Conservation (phyloP, 805 yeast genomes). For the Pichia manshurica region DNA sequence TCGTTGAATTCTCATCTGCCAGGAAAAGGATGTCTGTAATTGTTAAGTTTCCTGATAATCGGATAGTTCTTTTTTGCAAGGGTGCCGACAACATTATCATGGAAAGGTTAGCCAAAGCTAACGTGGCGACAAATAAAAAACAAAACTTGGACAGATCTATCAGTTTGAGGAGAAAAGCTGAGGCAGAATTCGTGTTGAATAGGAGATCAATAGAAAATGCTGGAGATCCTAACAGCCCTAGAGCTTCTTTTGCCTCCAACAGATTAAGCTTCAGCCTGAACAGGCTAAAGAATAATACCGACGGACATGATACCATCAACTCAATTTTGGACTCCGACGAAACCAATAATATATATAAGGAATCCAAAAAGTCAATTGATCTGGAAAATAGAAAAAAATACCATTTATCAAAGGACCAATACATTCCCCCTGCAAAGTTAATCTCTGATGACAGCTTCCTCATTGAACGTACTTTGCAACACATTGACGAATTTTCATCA, state of each 20-base stretch:
- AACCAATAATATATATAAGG: conserved; percentile 47
- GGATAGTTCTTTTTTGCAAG: conserved; percentile 76
- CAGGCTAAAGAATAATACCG: conserved; percentile 5
- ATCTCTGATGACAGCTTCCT: conserved; percentile 69
- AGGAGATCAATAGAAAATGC: conserved; percentile 39
- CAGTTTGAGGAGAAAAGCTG: conserved; percentile 60
- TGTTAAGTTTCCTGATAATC: conserved; percentile 67
- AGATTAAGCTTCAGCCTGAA: conserved; percentile 26
- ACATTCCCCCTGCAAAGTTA: conserved; percentile 49
- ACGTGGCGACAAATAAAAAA: conserved; percentile 57
- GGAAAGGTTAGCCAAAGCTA: conserved; percentile 58
- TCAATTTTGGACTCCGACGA: conserved; percentile 29
- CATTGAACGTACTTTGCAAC: conserved; percentile 78
- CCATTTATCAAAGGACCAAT: conserved; percentile 29
- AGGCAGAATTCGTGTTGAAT: conserved; percentile 69
- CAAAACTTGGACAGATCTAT: conserved; percentile 55
- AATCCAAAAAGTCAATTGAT: conserved; percentile 55
- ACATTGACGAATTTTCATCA: conserved; percentile 88
- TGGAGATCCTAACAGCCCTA: conserved; percentile 3
- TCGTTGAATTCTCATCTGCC: conserved; percentile 77
- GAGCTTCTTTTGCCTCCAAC: conserved; percentile 11
- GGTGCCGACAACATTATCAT: conserved; percentile 93
- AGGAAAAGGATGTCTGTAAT: conserved; percentile 95
- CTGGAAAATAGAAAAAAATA: conserved; percentile 54
- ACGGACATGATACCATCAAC: conserved; percentile 16